phyloP scores from a whole-genome alignment of 208 protist genomes.

The Angomonas ambiguus region DNA sequence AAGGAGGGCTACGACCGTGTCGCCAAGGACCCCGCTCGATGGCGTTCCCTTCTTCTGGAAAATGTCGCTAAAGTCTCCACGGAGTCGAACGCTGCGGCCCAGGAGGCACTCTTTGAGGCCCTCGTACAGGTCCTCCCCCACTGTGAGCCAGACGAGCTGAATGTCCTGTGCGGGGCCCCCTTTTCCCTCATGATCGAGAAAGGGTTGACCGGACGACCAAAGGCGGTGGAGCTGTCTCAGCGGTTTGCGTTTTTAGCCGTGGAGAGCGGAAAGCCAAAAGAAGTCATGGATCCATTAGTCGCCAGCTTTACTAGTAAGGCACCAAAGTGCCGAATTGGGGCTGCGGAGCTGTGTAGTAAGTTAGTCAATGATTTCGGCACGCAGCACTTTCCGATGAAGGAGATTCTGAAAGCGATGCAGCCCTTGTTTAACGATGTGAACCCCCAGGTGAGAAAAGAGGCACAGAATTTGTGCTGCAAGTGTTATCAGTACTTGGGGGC shows the following conservation, averaged over 20 bases:
- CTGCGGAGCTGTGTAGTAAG: slow-evolving; percentile 39
- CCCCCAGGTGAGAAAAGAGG: slow-evolving; percentile 73
- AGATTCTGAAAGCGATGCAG: slow-evolving; percentile 70
- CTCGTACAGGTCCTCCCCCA: slow-evolving; percentile 30
- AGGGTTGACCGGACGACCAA: slow-evolving; percentile 75
- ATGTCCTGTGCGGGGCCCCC: slow-evolving; percentile 27
- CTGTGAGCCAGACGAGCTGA: slow-evolving; percentile 33
- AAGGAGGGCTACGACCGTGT: slow-evolving; percentile 61
- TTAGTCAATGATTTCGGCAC: slow-evolving; percentile 72
- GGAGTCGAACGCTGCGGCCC: slow-evolving; percentile 59
- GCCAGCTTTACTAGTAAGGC: slow-evolving; percentile 48
- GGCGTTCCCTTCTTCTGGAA: slow-evolving; percentile 34
- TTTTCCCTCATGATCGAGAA: slow-evolving; percentile 56
- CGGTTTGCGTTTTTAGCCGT: slow-evolving; percentile 48
- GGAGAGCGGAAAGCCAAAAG: slow-evolving; percentile 27
- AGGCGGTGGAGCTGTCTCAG: slow-evolving; percentile 40
- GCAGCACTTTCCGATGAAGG: slow-evolving; percentile 49
- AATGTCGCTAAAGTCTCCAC: slow-evolving; percentile 24
- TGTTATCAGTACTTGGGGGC: slow-evolving; percentile 81
- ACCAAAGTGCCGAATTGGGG: slow-evolving; percentile 55
- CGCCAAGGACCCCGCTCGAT: slow-evolving; percentile 18
- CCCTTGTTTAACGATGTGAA: slow-evolving; percentile 82
- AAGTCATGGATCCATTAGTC: slow-evolving; percentile 53
- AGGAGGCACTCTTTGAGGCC: slow-evolving; percentile 64
- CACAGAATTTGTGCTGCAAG: slow-evolving; percentile 60